Evolutionary conservation across 1,284 basidiomycete species (phyloP), one percentile per base, ranked within the genome.

Genomic region (Quambalaria eucalypti): DNA sequence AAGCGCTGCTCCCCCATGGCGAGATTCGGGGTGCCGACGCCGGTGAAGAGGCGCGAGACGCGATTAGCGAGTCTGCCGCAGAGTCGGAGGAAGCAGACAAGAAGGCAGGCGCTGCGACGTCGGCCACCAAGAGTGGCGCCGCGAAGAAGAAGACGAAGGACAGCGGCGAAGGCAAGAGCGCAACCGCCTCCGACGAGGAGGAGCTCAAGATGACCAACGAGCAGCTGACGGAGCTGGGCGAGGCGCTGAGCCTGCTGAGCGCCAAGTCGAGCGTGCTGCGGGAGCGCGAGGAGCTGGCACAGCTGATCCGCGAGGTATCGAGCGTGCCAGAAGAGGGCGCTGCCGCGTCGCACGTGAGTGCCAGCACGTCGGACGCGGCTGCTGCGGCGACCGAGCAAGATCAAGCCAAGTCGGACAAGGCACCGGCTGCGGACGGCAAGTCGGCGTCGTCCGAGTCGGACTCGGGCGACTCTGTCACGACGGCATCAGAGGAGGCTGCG

Each of bases 221-320:
- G 75, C 95, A 98, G 75, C 82, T 98, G 25, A 86, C 86, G 69
- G 93, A 99, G 77, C 83, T 98, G 44, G 87, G 87, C 47, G 91
- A 95, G 71, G 90, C 93, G 1, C 80, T 98, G 51, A 86, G 87
- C 6, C 84, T 98, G 66, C 81, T 97, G 50, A 92, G 89, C 19
- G 87, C 93, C 59, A 93, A 90, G 77, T 96, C 90, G n/a, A 90
- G 87, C 60, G 93, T 98, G 44, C 82, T 96, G 60, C 92, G 96
- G 78, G 93, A 99, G 78, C 85, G 93, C 50, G 85, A 87, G 67
- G 93, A 98, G 77, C 82, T 98, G 16, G 84, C 86, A 46, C 82
- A 82, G 19, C 80, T 99, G 29, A 90, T 97, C 84, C 85, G 90
- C 71, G 90, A 97, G 78, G 61, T 69, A 14, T 33, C 26, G 10